These are phyloP conservation scores for Talinum fruticosum DNA, from an alignment of 148 eudicot genomes.

Conservation along the genomic window DNA sequence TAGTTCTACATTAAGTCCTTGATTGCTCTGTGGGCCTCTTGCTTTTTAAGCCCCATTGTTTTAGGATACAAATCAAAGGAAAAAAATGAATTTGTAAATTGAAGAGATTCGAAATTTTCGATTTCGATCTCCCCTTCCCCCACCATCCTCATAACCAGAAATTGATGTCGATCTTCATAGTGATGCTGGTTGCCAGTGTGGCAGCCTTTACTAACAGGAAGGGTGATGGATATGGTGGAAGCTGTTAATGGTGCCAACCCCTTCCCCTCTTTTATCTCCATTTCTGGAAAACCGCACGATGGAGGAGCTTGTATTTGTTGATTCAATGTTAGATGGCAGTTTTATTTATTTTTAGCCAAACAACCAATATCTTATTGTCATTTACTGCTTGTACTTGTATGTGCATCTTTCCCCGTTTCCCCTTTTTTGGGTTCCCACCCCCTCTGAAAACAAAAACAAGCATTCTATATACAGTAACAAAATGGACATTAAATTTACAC, in stretches of 20 bases:
- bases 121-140: neutral
- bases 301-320: constrained; percentile 18
- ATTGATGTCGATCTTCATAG: constrained; percentile 15
- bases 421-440: no score
- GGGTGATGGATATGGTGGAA: constrained; percentile 9
- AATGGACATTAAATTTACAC: no score
- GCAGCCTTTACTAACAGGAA: constrained; percentile 17
- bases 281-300: neutral
- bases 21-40: constrained; percentile 34
- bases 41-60: constrained; percentile 31
- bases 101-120: constrained; percentile 26
- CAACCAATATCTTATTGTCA: no score
- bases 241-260: neutral
- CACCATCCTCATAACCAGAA: constrained; percentile 17
- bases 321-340: constrained; percentile 16
- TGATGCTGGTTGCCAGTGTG: constrained; percentile 16
- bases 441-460: no score
- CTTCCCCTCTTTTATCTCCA: constrained; percentile 1
- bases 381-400: neutral
- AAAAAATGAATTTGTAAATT: constrained; percentile 31
- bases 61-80: constrained; percentile 27
- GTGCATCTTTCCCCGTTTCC: neutral
- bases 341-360: neutral
- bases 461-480: no score
- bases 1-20: constrained; percentile 26